These are phyloP conservation scores for Flaveria ramosissima DNA, from an alignment of 129 eudicot species.

Conservation along the genomic window DNA sequence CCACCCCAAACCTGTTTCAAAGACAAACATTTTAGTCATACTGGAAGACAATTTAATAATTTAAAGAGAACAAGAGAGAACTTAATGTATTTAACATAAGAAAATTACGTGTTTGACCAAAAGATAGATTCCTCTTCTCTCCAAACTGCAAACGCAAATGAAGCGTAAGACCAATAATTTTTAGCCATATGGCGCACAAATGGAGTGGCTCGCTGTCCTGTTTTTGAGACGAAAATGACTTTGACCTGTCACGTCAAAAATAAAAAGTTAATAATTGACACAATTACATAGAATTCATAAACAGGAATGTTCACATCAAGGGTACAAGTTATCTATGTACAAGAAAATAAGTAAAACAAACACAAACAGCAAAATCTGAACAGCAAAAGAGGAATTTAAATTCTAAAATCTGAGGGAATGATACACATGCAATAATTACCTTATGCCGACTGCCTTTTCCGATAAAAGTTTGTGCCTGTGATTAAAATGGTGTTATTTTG, in stretches of 20 bases:
- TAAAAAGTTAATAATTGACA: background rate
- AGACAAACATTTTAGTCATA: slow-evolving; percentile 14
- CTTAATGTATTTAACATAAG: background rate
- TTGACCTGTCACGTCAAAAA: slow-evolving; percentile 55
- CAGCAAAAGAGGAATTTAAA: background rate
- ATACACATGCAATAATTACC: slow-evolving; percentile 45
- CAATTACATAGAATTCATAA: background rate
- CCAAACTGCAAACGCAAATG: slow-evolving; percentile 80
- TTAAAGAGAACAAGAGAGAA: background rate
- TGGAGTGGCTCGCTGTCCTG: slow-evolving; percentile 97
- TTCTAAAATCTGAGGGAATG: background rate
- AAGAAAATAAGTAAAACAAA: background rate
- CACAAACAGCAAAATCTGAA: background rate
- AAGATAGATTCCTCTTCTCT: slow-evolving; percentile 74
- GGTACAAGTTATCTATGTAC: slow-evolving; percentile 14
- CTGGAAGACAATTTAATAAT: background rate
- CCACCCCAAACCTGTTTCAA: slow-evolving; percentile 75
- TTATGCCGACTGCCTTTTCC: slow-evolving; percentile 73
- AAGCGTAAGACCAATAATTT: slow-evolving; percentile 67
- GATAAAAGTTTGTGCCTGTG: slow-evolving; percentile 73
- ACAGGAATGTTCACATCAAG: background rate
- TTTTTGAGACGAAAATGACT: slow-evolving; percentile 77
- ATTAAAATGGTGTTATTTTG: slow-evolving; percentile 34
- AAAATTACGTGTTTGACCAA: slow-evolving; percentile 77
- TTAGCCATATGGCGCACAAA: slow-evolving; percentile 77